Evolutionary conservation across 2,329 filamentous ascomycete genomes (phyloP), one percentile per base, ranked within the genome.

Genomic region (Penicillium brevicompactum): DNA sequence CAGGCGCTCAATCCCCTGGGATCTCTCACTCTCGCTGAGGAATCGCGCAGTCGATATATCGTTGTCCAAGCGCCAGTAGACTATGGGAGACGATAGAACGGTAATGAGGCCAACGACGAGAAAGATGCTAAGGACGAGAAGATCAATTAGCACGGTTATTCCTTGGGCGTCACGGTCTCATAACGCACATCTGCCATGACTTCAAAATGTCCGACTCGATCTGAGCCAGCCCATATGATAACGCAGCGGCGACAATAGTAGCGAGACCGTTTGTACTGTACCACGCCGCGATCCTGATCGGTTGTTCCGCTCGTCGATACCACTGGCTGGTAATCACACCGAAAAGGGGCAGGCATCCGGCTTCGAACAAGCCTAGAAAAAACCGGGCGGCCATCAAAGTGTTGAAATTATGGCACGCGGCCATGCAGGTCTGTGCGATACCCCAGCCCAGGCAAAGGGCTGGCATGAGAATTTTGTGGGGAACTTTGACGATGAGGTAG

Each of bases 211-310:
- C 62, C 1, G 74, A 75, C 11, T 76, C 61, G 53, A 86, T 82
- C 49, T 85, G 81, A 1, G 81, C 82, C 14, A 87, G 70, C 0
- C 82, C 84, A 54, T 80, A 86, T 0, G 84, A 84, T 13, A 85
- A 64, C 0, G 78, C 76, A 0, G 82, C 82, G 0, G 83, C 84
- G 11, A 84, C 69, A 40, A 87, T 83, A 5, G 80, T 85, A 0
- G 82, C 82, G 0, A 80, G 55, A 0, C 84, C 84, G 49, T 84
- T 87, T 0, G 83, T 86, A 4, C 82, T 77, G 60, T 89, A 89
- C 86, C 86, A 89, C n/a, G 81, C 80, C 0, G 84, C 84, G 3
- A 87, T 80, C 0, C 87, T 78, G 24, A 86, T 68, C 0, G 86
- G 84, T 68, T 89, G 86, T 63, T 89, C 85, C 4, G 78, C 77